Conservation (phyloP, 768 basidiomycete genomes). For the Psilocybe subaeruginosa region DNA sequence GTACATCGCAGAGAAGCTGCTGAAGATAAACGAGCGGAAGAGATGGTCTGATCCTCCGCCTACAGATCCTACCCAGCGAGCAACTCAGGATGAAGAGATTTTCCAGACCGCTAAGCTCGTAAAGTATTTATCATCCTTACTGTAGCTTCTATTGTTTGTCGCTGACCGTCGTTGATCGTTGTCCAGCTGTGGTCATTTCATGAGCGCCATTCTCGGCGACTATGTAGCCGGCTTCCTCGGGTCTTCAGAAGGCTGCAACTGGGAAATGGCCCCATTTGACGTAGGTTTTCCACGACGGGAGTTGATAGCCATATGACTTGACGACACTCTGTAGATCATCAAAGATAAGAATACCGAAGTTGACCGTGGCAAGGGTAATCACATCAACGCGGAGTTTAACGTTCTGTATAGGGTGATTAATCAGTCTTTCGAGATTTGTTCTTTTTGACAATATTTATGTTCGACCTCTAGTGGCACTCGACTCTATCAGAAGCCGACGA, state of each 20-base stretch:
- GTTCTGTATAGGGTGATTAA: conserved; percentile 43
- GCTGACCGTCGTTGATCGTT: neutral
- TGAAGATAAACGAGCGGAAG: conserved; percentile 58
- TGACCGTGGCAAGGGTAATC: conserved; percentile 63
- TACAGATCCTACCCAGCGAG: conserved; percentile 24
- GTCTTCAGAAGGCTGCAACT: conserved; percentile 51
- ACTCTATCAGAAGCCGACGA: conserved; percentile 50
- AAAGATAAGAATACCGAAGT: conserved; percentile 34
- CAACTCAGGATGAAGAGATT: conserved; percentile 54
- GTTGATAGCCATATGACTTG: neutral
- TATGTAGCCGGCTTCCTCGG: conserved; percentile 64
- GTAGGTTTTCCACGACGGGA: conserved; percentile 11
- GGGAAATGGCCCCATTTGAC: conserved; percentile 56
- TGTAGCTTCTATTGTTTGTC: neutral
- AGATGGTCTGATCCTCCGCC: conserved; percentile 47
- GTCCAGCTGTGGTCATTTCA: conserved; percentile 54
- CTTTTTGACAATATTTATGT: too few species aligned
- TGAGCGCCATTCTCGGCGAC: conserved; percentile 57
- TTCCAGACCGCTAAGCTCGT: conserved; percentile 60
- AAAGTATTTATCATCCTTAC: conserved; percentile 33
- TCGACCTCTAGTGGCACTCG: conserved; percentile 54
- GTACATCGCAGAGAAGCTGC: conserved; percentile 56
- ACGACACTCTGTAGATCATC: conserved; percentile 32
- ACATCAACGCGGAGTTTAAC: conserved; percentile 71
- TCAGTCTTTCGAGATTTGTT: neutral